Evolutionary conservation across 2,329 filamentous ascomycete species (phyloP).

Genomic region (Epichloe bromicola): DNA sequence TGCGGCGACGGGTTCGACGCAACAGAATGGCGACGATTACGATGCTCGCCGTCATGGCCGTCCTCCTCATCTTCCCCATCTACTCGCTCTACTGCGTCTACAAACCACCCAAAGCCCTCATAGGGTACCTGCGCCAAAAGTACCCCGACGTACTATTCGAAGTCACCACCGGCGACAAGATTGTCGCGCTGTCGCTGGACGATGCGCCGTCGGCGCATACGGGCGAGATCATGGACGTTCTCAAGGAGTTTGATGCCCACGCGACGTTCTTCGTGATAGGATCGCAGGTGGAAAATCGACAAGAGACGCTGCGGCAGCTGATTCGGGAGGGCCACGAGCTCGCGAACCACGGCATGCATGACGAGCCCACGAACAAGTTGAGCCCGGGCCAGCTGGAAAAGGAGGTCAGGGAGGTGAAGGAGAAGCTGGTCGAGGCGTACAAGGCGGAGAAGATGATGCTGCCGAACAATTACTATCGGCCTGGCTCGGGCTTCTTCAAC

Average conservation of each 20-base stretch:
- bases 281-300: constrained; percentile 49
- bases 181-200: constrained; percentile 77
- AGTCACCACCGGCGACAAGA: constrained; percentile 41
- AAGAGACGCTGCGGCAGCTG: constrained; percentile 42
- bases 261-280: constrained; percentile 90
- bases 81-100: constrained; percentile 57
- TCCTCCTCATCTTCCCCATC: constrained; percentile 25
- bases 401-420: constrained; percentile 55
- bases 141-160: constrained; percentile 76
- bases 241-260: constrained; percentile 51
- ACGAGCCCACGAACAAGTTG: constrained; percentile 59
- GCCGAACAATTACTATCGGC: constrained; percentile 59
- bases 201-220: constrained; percentile 70
- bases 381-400: constrained; percentile 41
- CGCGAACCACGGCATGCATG: constrained; percentile 80
- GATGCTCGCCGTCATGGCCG: constrained; percentile 23
- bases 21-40: constrained; percentile 44
- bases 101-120: constrained; percentile 62
- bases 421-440: constrained; percentile 45
- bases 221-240: constrained; percentile 50
- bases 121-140: constrained; percentile 54
- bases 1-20: constrained; percentile 43
- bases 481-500: constrained; percentile 76
- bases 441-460: constrained; percentile 28
- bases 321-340: constrained; percentile 56